Evolutionary conservation across 306 rosid species (phyloP).

Genomic region (Ormosia semicastrata): DNA sequence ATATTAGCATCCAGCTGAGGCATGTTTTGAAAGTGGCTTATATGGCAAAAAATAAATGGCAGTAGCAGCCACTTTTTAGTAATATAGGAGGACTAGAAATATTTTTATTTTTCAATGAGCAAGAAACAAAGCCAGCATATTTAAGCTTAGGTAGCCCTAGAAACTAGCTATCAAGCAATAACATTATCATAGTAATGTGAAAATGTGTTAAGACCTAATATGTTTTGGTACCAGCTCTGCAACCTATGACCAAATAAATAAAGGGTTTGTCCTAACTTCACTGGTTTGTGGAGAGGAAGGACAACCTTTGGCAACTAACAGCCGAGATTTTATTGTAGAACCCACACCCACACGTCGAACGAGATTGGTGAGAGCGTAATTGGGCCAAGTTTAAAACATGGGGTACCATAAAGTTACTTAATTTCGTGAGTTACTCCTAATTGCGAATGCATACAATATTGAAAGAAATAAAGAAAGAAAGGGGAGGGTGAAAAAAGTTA

Average conservation of each 20-base stretch:
- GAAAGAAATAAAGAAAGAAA: neutral
- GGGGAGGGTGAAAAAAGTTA: conserved; percentile 16
- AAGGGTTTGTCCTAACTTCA: neutral
- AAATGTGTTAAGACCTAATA: neutral
- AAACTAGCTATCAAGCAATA: neutral
- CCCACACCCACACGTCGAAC: neutral
- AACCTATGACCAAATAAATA: neutral
- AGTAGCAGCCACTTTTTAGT: neutral
- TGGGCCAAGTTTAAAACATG: conserved; percentile 1
- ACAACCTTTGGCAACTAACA: neutral
- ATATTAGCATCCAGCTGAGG: neutral
- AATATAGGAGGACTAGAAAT: neutral
- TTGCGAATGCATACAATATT: neutral
- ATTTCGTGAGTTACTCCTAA: neutral
- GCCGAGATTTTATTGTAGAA: neutral
- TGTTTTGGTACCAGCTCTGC: neutral
- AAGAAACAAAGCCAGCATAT: neutral
- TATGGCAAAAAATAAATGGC: neutral
- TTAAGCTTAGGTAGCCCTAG: neutral
- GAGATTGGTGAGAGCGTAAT: neutral
- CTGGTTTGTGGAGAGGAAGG: neutral
- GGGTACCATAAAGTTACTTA: conserved; percentile 24
- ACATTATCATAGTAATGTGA: neutral
- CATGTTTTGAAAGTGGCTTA: neutral
- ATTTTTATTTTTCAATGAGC: neutral